Conservation (phyloP, 371 early-diverging fungal genomes). For the Mucor indicus region DNA sequence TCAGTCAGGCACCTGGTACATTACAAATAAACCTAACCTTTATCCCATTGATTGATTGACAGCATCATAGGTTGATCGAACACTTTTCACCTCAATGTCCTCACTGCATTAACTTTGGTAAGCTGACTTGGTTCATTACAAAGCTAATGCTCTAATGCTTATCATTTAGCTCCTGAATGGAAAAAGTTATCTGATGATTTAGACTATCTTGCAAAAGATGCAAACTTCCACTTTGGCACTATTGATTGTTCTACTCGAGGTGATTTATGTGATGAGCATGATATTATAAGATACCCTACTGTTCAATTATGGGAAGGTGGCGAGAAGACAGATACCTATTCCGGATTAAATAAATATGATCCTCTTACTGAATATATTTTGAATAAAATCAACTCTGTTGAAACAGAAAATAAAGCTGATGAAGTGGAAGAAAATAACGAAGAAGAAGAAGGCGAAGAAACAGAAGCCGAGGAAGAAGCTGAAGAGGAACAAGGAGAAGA, state of each 20-base stretch:
- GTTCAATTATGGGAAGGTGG: constrained; percentile 67
- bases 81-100: constrained; percentile 37
- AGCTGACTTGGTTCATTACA: no score
- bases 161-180: constrained; percentile 62
- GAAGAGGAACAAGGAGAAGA: no score
- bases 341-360: constrained; percentile 16
- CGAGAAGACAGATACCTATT: constrained; percentile 44
- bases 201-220: constrained; percentile 19
- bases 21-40: no score
- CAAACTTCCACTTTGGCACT: constrained; percentile 66
- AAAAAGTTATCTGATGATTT: constrained; percentile 37
- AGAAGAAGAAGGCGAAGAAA: no score
- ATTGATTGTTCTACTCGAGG: constrained; percentile 76
- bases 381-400: no score
- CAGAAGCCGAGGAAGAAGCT: no score
- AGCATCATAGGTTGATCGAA: constrained; percentile 47
- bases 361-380: constrained; percentile 23
- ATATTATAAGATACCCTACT: constrained; percentile 58
- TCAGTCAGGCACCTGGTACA: constrained; percentile 23
- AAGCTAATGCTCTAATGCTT: no score
- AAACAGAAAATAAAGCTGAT: no score
- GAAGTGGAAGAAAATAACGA: no score
- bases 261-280: constrained; percentile 61
- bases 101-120: constrained; percentile 39
- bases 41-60: no score